Conservation (phyloP, 2,329 filamentous ascomycete species). For the Arthrinium phaeospermum region DNA sequence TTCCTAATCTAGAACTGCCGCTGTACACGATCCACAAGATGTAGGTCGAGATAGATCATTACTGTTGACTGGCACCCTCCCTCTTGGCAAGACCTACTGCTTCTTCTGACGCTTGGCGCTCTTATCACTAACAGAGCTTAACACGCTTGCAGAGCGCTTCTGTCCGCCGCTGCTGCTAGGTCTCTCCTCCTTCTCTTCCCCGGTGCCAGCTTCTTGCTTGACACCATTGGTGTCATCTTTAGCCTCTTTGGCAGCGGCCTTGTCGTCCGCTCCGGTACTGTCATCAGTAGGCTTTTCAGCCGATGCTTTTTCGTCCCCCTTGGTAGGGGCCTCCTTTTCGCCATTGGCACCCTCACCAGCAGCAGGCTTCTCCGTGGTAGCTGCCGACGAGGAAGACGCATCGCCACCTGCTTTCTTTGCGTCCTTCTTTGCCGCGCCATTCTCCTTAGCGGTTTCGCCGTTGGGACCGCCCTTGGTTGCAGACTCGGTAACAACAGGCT, state of each 20-base stretch:
- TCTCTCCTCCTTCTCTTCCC: constrained; percentile 29
- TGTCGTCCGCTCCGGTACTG: constrained; percentile 18
- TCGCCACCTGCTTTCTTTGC: constrained; percentile 30
- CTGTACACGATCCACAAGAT: not conserved
- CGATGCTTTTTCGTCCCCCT: not conserved
- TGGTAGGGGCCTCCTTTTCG: not conserved
- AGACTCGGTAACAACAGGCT: constrained; percentile 18
- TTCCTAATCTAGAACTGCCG: not conserved
- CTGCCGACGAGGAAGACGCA: constrained; percentile 1
- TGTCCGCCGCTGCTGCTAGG: constrained; percentile 54
- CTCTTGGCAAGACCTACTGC: constrained; percentile 36
- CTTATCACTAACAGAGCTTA: constrained; percentile 73
- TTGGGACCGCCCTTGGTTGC: constrained; percentile 24
- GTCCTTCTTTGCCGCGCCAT: not conserved
- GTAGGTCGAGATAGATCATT: not conserved
- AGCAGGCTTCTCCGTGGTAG: not conserved
- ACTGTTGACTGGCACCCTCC: not conserved
- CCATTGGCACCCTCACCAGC: constrained; percentile 3
- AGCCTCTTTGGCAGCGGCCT: not conserved
- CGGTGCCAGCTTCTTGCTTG: constrained; percentile 29
- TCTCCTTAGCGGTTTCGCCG: constrained; percentile 20
- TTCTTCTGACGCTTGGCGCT: constrained; percentile 64
- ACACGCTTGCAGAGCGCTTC: constrained; percentile 83
- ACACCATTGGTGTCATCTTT: constrained; percentile 23
- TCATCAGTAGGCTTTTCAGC: constrained; percentile 18